phyloP scores from a whole-genome alignment of 768 basidiomycete genomes.

The Hypholoma fasciculare region DNA sequence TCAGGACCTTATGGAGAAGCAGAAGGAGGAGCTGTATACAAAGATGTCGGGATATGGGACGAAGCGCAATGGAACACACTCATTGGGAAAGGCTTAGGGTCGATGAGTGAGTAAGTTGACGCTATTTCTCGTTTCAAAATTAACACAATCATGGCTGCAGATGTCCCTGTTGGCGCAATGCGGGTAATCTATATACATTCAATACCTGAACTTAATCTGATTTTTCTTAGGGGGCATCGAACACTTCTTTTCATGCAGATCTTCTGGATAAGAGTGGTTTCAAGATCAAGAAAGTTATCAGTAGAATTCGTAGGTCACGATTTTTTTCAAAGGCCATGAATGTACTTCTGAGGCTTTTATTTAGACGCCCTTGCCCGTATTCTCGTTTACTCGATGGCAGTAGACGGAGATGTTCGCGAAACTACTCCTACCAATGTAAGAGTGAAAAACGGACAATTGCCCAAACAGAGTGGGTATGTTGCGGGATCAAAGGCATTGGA shows the following conservation, averaged over 20 bases:
- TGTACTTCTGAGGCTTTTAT: not conserved
- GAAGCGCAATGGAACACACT: slow-evolving; percentile 82
- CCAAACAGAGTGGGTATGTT: slow-evolving; percentile 52
- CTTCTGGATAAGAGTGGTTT: slow-evolving; percentile 53
- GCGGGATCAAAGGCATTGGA: slow-evolving; percentile 90
- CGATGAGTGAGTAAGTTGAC: slow-evolving; percentile 59
- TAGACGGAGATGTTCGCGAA: slow-evolving; percentile 67
- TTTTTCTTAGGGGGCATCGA: slow-evolving; percentile 51
- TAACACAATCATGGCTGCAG: slow-evolving; percentile 29
- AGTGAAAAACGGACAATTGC: slow-evolving; percentile 23
- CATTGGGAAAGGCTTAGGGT: slow-evolving; percentile 78
- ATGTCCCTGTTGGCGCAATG: slow-evolving; percentile 71
- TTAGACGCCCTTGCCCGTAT: slow-evolving; percentile 79
- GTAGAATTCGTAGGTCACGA: slow-evolving; percentile 53
- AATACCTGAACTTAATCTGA: not conserved
- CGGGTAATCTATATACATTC: slow-evolving; percentile 40
- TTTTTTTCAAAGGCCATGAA: slow-evolving; percentile 3
- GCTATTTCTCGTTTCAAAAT: not conserved
- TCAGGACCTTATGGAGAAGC: slow-evolving; percentile 52
- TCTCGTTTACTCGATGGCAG: slow-evolving; percentile 86
- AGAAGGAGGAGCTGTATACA: slow-evolving; percentile 62
- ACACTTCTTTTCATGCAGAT: slow-evolving; percentile 74
- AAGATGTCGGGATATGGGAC: slow-evolving; percentile 89
- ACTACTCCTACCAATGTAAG: slow-evolving; percentile 32
- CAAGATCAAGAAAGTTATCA: slow-evolving; percentile 70